Conservation (phyloP, 495 filamentous ascomycete genomes). For the Xylaria palmicola region DNA sequence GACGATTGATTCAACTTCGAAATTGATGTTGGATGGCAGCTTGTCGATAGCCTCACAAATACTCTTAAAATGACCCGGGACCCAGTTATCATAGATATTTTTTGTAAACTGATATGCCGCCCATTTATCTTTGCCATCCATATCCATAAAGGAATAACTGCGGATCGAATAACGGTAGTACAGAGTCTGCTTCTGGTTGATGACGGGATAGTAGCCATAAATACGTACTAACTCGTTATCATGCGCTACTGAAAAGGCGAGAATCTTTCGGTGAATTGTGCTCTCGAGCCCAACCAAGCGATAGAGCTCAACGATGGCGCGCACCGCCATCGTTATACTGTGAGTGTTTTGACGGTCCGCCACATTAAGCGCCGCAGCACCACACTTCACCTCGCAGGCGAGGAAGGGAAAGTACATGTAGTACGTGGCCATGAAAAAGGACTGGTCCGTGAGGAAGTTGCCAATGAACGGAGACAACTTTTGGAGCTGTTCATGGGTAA, state of each 20-base stretch:
- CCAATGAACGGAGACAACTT: slow-evolving; percentile 41
- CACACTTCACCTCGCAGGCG: slow-evolving; percentile 32
- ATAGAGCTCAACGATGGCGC: slow-evolving; percentile 38
- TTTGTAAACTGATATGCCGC: slow-evolving; percentile 37
- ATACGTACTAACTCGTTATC: slow-evolving; percentile 40
- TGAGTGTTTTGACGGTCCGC: neutral
- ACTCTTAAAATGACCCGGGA: slow-evolving; percentile 40
- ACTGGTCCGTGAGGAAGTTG: slow-evolving; percentile 23
- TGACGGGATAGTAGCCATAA: slow-evolving; percentile 39
- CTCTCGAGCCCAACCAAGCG: slow-evolving; percentile 29
- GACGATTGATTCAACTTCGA: slow-evolving; percentile 16
- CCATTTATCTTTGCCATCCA: slow-evolving; percentile 38
- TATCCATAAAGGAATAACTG: slow-evolving; percentile 13
- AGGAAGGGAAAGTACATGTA: slow-evolving; percentile 46
- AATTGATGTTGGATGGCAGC: slow-evolving; percentile 26
- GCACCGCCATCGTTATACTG: slow-evolving; percentile 41
- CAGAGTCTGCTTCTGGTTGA: slow-evolving; percentile 26
- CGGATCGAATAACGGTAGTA: slow-evolving; percentile 36
- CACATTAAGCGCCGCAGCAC: neutral
- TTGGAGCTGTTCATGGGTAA: slow-evolving; percentile 39
- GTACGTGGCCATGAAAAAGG: slow-evolving; percentile 39
- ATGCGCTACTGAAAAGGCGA: slow-evolving; percentile 51
- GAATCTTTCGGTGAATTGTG: slow-evolving; percentile 40
- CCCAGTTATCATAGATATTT: slow-evolving; percentile 43
- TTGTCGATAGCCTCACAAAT: slow-evolving; percentile 44